A percentile compares a stretch with the other conserved stretches of the same genome.
These are phyloP conservation scores for Xerocomus potaroensis DNA, from an alignment of 768 basidiomycete genomes.

Conservation along the genomic window DNA sequence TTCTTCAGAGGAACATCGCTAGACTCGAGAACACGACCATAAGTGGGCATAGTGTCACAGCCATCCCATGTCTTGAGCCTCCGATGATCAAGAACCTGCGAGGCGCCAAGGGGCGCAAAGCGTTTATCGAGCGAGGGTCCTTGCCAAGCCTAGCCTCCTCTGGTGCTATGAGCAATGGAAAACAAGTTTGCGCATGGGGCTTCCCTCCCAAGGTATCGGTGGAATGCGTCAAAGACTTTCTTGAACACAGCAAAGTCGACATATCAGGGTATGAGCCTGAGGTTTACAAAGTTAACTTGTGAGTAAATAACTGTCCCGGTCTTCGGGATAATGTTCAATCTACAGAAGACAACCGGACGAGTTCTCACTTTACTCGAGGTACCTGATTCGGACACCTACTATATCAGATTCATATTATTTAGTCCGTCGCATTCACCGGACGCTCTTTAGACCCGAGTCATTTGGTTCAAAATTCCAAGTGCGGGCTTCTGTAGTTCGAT, in stretches of 20 bases:
- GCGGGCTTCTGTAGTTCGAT: conserved; percentile 50
- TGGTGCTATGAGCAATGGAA: conserved; percentile 50
- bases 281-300: conserved; percentile 50
- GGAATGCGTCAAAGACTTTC: conserved; percentile 34
- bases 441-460: conserved; percentile 36
- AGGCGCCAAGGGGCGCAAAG: conserved; percentile 38
- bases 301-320: conserved; percentile 22
- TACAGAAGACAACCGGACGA: conserved; percentile 31
- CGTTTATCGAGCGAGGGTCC: conserved; percentile 35
- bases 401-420: conserved; percentile 67
- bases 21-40: conserved; percentile 43
- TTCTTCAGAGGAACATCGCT: conserved; percentile 37
- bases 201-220: conserved; percentile 46
- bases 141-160: conserved; percentile 42
- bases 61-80: conserved; percentile 28
- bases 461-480: conserved; percentile 40
- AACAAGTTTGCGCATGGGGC: conserved; percentile 57
- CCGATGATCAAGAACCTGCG: conserved; percentile 29
- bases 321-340: conserved; percentile 4
- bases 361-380: conserved; percentile 48
- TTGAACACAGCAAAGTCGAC: conserved; percentile 45
- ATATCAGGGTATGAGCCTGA: conserved; percentile 38
- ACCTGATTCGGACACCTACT: conserved; percentile 51
- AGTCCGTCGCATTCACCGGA: conserved; percentile 60
- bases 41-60: conserved; percentile 40